Percentiles rank a stretch among this genome's conserved stretches.
phyloP scores from a whole-genome alignment of 2,329 filamentous ascomycete genomes.

The Aspergillus intermedius region DNA sequence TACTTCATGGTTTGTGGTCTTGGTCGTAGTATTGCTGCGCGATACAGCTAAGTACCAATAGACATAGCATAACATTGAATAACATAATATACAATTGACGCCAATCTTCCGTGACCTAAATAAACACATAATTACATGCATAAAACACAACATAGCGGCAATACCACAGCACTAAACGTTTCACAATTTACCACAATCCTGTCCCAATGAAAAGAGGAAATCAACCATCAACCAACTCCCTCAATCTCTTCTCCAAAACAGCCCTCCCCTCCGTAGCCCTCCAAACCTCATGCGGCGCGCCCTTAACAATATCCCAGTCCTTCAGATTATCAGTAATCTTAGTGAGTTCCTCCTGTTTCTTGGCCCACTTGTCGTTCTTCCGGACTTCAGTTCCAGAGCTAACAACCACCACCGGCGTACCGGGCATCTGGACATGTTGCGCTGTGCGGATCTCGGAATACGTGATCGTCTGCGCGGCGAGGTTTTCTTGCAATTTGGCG shows the following conservation, averaged over 20 bases:
- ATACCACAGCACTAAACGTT: no score
- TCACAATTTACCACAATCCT: neutral
- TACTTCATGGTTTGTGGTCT: no score
- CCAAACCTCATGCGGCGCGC: slow-evolving; percentile 86
- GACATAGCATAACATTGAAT: no score
- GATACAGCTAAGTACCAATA: no score
- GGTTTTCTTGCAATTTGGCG: slow-evolving; percentile 83
- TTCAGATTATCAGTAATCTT: slow-evolving; percentile 71
- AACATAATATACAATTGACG: no score
- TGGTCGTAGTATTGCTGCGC: no score
- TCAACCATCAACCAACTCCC: slow-evolving; percentile 51
- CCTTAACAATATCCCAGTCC: slow-evolving; percentile 78
- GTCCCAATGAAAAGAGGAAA: neutral
- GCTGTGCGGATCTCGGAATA: slow-evolving; percentile 75
- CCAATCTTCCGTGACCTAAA: no score
- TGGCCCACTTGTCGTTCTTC: slow-evolving; percentile 65
- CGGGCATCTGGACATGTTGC: slow-evolving; percentile 67
- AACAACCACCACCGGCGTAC: slow-evolving; percentile 71
- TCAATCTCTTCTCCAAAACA: slow-evolving; percentile 71
- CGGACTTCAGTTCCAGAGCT: slow-evolving; percentile 70
- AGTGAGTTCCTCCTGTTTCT: slow-evolving; percentile 77
- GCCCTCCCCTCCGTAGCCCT: slow-evolving; percentile 62
- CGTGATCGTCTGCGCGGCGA: slow-evolving; percentile 78
- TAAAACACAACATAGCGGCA: no score
- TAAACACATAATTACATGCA: no score